Evolutionary conservation across 2,329 filamentous ascomycete genomes (phyloP).

Genomic region (Aspergillus ochraceoroseus): DNA sequence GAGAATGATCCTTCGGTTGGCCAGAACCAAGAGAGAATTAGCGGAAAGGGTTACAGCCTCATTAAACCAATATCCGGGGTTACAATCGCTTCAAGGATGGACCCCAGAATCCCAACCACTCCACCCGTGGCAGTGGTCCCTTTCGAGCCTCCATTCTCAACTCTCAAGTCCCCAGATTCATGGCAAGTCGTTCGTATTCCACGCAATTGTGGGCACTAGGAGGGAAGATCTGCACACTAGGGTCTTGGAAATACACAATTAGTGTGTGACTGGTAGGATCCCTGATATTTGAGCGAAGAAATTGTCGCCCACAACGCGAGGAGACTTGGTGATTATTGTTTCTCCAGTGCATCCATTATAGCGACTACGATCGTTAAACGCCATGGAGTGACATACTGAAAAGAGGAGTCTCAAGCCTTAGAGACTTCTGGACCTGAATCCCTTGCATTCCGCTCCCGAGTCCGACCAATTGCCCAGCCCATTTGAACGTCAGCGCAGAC

Average conservation of each 20-base stretch:
- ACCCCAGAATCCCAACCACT: neutral
- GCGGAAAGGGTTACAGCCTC: neutral
- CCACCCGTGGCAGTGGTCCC: neutral
- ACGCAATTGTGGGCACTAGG: conserved; percentile 2
- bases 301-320: conserved; percentile 2
- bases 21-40: too few species aligned
- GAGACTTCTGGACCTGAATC: neutral
- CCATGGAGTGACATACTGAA: too few species aligned
- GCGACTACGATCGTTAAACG: neutral
- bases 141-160: too few species aligned
- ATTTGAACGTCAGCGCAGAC: conserved; percentile 4
- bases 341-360: neutral
- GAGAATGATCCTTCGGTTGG: too few species aligned
- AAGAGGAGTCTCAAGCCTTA: too few species aligned
- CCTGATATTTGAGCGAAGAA: conserved; percentile 21
- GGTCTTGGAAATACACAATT: conserved; percentile 5
- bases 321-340: neutral
- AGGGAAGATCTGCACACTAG: conserved; percentile 6
- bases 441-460: conserved; percentile 6
- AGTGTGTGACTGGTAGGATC: conserved; percentile 14
- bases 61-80: neutral
- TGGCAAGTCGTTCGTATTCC: neutral
- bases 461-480: conserved; percentile 13
- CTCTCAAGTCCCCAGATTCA: too few species aligned
- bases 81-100: too few species aligned